Evolutionary conservation across 257 asterid genomes (phyloP).

Genomic region (Solanum corneliomulleri): DNA sequence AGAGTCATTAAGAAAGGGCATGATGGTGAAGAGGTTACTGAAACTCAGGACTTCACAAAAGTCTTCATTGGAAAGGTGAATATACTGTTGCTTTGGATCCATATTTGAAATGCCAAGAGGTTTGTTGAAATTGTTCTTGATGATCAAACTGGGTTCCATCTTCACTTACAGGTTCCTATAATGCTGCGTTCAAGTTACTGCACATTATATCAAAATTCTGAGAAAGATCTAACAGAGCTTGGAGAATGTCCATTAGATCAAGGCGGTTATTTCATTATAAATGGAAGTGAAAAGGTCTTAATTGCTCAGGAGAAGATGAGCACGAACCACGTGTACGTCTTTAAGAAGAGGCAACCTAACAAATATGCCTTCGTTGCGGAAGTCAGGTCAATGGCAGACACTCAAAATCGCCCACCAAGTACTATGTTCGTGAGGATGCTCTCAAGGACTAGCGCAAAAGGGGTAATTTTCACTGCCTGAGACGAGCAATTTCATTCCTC

Average conservation of each 20-base stretch:
- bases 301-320: constrained; percentile 99
- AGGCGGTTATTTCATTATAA: constrained; percentile 93
- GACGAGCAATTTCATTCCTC: not conserved
- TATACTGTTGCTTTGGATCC: not conserved
- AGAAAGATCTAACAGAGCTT: constrained; percentile 95
- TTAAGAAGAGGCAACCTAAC: constrained; percentile 96
- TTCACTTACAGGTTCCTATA: constrained; percentile 63
- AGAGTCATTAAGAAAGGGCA: constrained; percentile 91
- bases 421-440: constrained; percentile 98
- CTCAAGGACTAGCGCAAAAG: constrained; percentile 92
- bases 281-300: constrained; percentile 95
- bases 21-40: constrained; percentile 96
- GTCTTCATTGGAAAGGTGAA: constrained; percentile 94
- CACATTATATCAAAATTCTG: constrained; percentile 84
- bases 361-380: constrained; percentile 93
- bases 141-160: not conserved
- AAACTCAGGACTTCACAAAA: constrained; percentile 92
- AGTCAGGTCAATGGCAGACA: constrained; percentile 95
- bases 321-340: constrained; percentile 95
- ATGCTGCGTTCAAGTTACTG: constrained; percentile 97
- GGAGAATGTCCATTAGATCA: constrained; percentile 98
- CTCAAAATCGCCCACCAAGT: constrained; percentile 94
- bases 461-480: constrained; percentile 41
- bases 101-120: not conserved
- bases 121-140: not conserved